phyloP scores from a whole-genome alignment of 2,329 filamentous ascomycete genomes.

The Botrytis paeoniae region DNA sequence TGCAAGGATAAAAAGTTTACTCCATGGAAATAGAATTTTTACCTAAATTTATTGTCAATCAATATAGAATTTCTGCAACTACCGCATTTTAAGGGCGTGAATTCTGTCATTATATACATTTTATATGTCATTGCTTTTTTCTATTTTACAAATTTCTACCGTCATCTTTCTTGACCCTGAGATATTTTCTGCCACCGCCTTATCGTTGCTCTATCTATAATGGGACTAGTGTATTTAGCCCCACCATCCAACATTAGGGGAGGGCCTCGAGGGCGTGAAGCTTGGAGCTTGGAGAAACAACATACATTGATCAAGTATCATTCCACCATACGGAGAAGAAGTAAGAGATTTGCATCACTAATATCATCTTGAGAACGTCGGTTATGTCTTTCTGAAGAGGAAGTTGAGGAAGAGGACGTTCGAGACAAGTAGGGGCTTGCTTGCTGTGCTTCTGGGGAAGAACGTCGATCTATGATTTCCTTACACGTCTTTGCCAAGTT shows the following conservation, averaged over 20 bases:
- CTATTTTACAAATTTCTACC: not conserved
- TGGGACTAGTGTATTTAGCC: not conserved
- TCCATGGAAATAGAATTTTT: not conserved
- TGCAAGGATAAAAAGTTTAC: slow-evolving; percentile 7
- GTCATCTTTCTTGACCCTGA: not conserved
- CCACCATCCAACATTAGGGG: not conserved
- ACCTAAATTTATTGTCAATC: not conserved
- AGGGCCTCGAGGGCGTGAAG: not conserved
- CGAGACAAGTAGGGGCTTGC: not conserved
- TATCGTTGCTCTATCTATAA: not conserved
- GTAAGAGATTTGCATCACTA: not conserved
- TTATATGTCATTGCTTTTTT: not conserved
- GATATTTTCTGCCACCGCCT: not conserved
- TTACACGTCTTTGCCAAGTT: not conserved
- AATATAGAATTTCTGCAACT: not conserved
- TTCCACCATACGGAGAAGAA: slow-evolving; percentile 8
- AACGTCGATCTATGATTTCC: not conserved
- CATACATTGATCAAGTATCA: not conserved
- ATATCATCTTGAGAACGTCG: not conserved
- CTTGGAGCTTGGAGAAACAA: not conserved
- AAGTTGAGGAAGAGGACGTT: not conserved
- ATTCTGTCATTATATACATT: not conserved
- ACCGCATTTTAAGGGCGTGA: not conserved
- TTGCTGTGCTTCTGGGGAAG: not conserved
- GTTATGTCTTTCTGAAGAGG: not conserved